Evolutionary conservation across 768 basidiomycete genomes (phyloP).

Genomic region (Boletus reticulatus): DNA sequence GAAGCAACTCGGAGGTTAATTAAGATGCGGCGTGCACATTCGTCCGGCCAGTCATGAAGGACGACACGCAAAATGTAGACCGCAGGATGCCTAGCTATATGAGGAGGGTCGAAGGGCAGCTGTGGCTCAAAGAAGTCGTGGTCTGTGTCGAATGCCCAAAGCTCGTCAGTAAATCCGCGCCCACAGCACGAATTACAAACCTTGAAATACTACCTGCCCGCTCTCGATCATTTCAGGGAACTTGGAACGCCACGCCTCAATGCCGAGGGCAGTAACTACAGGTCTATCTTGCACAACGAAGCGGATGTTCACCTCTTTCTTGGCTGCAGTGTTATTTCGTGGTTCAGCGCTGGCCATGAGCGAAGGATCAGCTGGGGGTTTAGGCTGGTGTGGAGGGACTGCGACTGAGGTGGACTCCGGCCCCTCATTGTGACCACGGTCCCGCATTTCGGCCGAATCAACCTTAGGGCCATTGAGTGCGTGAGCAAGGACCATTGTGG

Average conservation of each 20-base stretch:
- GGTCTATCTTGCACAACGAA: conserved; percentile 61
- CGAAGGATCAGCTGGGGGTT: neutral
- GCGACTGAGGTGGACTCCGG: neutral
- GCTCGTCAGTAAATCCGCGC: neutral
- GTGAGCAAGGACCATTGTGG: conserved; percentile 42
- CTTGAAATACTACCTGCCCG: conserved; percentile 54
- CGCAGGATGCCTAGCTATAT: conserved; percentile 41
- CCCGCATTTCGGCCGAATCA: conserved; percentile 3
- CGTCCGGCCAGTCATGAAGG: conserved; percentile 79
- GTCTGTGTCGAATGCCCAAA: conserved; percentile 30
- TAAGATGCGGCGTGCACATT: conserved; percentile 45
- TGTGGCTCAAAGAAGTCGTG: conserved; percentile 80
- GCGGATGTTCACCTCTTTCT: conserved; percentile 36
- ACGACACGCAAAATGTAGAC: conserved; percentile 72
- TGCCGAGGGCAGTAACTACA: conserved; percentile 51
- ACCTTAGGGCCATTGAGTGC: conserved; percentile 27
- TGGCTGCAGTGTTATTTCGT: conserved; percentile 12
- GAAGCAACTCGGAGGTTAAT: conserved; percentile 42
- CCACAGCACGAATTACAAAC: conserved; percentile 15
- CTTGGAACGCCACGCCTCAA: conserved; percentile 57
- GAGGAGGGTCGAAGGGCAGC: conserved; percentile 30
- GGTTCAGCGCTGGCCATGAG: neutral
- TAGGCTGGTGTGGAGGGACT: neutral
- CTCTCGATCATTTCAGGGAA: conserved; percentile 57
- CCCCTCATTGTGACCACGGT: neutral